Conservation (phyloP, 2,329 filamentous ascomycete genomes). For the Fusarium agapanthi region DNA sequence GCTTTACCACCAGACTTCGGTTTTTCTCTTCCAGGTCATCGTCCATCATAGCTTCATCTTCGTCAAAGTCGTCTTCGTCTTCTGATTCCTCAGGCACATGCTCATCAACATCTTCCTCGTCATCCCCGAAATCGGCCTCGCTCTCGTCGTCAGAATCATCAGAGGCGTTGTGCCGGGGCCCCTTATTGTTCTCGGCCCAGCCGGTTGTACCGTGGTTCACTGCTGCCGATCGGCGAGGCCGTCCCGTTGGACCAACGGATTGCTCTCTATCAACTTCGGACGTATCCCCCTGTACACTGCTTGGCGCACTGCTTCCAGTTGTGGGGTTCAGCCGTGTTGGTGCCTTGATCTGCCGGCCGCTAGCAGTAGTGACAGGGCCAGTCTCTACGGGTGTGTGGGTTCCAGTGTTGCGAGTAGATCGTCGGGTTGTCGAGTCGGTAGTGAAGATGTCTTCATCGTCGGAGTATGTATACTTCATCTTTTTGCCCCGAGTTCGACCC, state of each 20-base stretch:
- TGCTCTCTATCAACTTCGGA: constrained; percentile 52
- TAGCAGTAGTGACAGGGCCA: constrained; percentile 76
- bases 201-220: constrained; percentile 60
- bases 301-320: constrained; percentile 57
- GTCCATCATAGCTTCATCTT: constrained; percentile 64
- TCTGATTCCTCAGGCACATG: constrained; percentile 70
- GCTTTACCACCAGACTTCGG: constrained; percentile 77
- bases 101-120: constrained; percentile 75
- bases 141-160: constrained; percentile 72
- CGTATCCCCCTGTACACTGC: constrained; percentile 57
- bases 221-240: constrained; percentile 61
- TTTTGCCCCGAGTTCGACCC: constrained; percentile 93
- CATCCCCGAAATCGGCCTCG: constrained; percentile 79
- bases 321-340: constrained; percentile 73
- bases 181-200: constrained; percentile 47
- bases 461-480: constrained; percentile 95
- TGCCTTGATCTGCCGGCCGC: constrained; percentile 83
- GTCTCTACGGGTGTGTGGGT: constrained; percentile 76
- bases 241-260: constrained; percentile 55
- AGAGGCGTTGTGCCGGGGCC: constrained; percentile 55
- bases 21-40: constrained; percentile 59
- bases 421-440: constrained; percentile 71
- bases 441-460: constrained; percentile 82
- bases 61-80: constrained; percentile 67
- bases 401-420: constrained; percentile 78